phyloP scores from a whole-genome alignment of 192 early-diverging fungal species.

The Backusella macrospora region DNA sequence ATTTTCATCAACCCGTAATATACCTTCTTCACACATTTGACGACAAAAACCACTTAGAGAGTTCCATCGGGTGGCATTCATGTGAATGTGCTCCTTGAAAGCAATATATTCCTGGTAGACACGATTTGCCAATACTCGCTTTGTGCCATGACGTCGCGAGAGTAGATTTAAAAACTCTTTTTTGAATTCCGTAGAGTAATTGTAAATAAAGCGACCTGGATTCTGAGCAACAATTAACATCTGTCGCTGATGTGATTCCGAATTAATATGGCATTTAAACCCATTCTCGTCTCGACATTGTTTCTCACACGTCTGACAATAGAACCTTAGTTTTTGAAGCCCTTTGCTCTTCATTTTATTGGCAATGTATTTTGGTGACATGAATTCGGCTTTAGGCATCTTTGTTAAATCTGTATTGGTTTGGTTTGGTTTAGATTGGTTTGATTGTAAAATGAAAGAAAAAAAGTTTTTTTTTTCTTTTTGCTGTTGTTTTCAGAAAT shows the following conservation, averaged over 20 bases:
- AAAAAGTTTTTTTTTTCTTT: too few relatives aligned
- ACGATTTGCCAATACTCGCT: conserved; percentile 84
- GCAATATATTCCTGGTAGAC: conserved; percentile 97
- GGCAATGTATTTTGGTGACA: conserved; percentile 85
- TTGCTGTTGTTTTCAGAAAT: too few relatives aligned
- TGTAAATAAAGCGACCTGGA: conserved; percentile 72
- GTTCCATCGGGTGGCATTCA: conserved; percentile 95
- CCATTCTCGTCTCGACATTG: conserved; percentile 93
- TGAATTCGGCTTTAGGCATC: conserved; percentile 53
- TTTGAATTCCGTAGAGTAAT: conserved; percentile 83
- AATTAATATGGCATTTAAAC: conserved; percentile 91
- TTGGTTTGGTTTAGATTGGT: not conserved
- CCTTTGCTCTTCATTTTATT: conserved; percentile 92
- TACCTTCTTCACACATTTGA: conserved; percentile 81
- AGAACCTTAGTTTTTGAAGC: conserved; percentile 85
- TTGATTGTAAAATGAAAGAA: too few relatives aligned
- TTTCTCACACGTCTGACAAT: conserved; percentile 94
- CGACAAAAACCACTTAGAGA: conserved; percentile 87
- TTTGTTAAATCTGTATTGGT: not conserved
- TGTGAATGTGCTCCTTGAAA: conserved; percentile 90
- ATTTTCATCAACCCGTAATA: conserved; percentile 85
- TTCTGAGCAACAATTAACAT: conserved; percentile 87
- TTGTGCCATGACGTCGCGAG: conserved; percentile 78
- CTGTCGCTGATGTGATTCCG: conserved; percentile 90
- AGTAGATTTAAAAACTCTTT: conserved; percentile 82